Evolutionary conservation across 2,329 filamentous ascomycete species (phyloP).

Genomic region (Parafenestella ontariensis): DNA sequence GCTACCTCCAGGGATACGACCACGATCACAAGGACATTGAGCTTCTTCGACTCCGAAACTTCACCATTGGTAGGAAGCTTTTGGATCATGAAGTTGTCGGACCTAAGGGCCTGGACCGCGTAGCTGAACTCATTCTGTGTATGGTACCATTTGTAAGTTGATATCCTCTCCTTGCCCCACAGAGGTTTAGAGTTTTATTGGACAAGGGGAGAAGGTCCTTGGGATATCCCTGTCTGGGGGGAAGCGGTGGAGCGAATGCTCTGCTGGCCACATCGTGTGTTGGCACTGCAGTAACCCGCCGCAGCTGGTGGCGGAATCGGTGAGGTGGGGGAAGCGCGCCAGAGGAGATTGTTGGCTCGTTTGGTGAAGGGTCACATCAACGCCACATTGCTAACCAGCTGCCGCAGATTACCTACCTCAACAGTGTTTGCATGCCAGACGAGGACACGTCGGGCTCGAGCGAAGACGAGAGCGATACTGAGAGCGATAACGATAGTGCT

Average conservation of each 20-base stretch:
- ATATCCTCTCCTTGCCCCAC: background rate
- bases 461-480: constrained; percentile 33
- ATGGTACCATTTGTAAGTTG: constrained; percentile 81
- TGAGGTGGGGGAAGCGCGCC: constrained; percentile 17
- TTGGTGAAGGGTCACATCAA: constrained; percentile 14
- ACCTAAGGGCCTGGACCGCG: constrained; percentile 67
- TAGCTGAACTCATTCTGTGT: constrained; percentile 69
- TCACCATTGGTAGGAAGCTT: constrained; percentile 73
- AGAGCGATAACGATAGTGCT: constrained; percentile 16
- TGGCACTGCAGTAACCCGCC: constrained; percentile 44
- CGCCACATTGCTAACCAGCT: constrained; percentile 28
- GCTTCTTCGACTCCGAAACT: constrained; percentile 80
- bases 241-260: constrained; percentile 18
- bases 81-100: constrained; percentile 68
- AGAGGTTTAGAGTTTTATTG: constrained; percentile 4
- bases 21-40: constrained; percentile 79
- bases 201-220: constrained; percentile 5
- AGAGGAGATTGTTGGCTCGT: constrained; percentile 5
- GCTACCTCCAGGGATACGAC: constrained; percentile 68
- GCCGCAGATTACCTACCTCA: constrained; percentile 58
- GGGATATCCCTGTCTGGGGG: constrained; percentile 26
- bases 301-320: constrained; percentile 14
- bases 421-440: constrained; percentile 60
- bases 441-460: constrained; percentile 42
- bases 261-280: constrained; percentile 30